Percentiles rank a stretch among this genome's conserved stretches.
These are phyloP conservation scores for Penicillium atrosanguineum DNA, from an alignment of 495 filamentous ascomycete species.

Conservation along the genomic window DNA sequence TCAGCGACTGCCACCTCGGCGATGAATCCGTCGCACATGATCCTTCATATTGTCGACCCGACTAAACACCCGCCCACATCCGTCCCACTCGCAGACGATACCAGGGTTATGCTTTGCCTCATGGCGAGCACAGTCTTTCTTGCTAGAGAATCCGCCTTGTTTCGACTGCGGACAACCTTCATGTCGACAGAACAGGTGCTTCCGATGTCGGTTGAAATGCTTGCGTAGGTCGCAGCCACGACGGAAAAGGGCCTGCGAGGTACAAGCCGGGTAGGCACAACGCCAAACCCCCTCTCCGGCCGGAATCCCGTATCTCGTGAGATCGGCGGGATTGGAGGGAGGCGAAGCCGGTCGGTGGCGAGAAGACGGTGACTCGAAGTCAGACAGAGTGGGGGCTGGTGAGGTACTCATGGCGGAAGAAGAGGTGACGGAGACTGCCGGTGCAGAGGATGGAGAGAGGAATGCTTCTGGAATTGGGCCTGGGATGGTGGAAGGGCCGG, in stretches of 20 bases:
- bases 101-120: conserved; percentile 63
- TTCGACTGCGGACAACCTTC: conserved; percentile 56
- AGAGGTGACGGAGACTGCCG: conserved; percentile 12
- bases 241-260: conserved; percentile 54
- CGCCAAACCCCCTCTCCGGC: conserved; percentile 44
- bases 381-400: conserved; percentile 19
- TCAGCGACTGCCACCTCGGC: conserved; percentile 17
- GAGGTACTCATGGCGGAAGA: conserved; percentile 15
- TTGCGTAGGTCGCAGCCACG: conserved; percentile 64
- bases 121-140: conserved; percentile 61
- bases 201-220: conserved; percentile 61
- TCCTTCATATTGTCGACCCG: conserved; percentile 65
- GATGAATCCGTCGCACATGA: conserved; percentile 52
- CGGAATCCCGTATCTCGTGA: conserved; percentile 32
- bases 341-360: conserved; percentile 6
- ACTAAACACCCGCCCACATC: conserved; percentile 59
- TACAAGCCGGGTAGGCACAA: conserved; percentile 57
- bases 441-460: conserved; percentile 14
- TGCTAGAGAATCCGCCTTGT: conserved; percentile 59
- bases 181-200: conserved; percentile 61
- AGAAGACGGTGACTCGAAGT: conserved; percentile 14
- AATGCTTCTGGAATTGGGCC: conserved; percentile 9
- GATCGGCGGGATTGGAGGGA: conserved; percentile 23
- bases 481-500: conserved; percentile 1
- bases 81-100: conserved; percentile 56